These are phyloP conservation scores for Candida namnaoensis DNA, from an alignment of 805 yeast species.

Conservation along the genomic window DNA sequence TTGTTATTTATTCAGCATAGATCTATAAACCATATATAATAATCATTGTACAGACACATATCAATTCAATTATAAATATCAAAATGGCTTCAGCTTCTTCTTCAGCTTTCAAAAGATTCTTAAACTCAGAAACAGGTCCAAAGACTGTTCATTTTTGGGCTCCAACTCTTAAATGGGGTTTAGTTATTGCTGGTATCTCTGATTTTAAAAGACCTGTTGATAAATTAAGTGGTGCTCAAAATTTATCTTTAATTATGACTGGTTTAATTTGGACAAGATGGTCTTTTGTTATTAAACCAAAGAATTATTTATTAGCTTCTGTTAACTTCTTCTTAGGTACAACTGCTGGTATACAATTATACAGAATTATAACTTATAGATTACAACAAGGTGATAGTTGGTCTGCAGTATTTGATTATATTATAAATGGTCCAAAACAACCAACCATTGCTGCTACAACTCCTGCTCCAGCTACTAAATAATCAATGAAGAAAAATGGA, in stretches of 20 bases:
- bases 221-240: constrained; percentile 79
- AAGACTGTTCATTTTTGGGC: constrained; percentile 97
- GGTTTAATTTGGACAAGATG: constrained; percentile 98
- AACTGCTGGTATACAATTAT: constrained; percentile 81
- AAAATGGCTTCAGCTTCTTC: constrained; percentile 13
- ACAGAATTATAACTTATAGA: constrained; percentile 66
- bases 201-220: constrained; percentile 91
- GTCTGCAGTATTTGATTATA: constrained; percentile 46
- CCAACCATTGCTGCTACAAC: neutral
- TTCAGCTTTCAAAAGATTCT: constrained; percentile 57
- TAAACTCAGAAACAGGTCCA: constrained; percentile 91
- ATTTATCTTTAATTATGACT: constrained; percentile 33
- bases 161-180: constrained; percentile 48
- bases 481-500: too few species aligned
- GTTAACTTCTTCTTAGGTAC: constrained; percentile 90
- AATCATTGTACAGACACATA: too few species aligned
- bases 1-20: too few species aligned
- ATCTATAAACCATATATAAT: too few species aligned
- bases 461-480: too few species aligned
- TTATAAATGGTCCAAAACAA: constrained; percentile 36
- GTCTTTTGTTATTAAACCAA: constrained; percentile 90
- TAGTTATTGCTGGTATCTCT: constrained; percentile 85
- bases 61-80: too few species aligned
- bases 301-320: constrained; percentile 78
- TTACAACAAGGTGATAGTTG: constrained; percentile 51